Conservation (phyloP, 2,329 filamentous ascomycete genomes). For the Rhexocercosporidium sp. region DNA sequence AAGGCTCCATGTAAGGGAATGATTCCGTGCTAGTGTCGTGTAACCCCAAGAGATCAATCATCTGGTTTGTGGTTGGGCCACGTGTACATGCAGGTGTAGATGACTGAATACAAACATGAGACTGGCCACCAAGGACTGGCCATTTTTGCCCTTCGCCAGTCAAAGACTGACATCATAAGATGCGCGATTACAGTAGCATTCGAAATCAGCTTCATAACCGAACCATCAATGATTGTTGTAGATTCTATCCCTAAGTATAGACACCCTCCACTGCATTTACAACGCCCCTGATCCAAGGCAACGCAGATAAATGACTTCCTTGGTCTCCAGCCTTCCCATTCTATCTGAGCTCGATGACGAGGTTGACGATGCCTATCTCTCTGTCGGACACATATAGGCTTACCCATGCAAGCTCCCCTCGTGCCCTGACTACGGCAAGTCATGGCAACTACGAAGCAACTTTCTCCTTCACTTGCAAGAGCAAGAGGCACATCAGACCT, state of each 20-base stretch:
- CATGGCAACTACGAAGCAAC: slow-evolving; percentile 26
- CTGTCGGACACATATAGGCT: slow-evolving; percentile 24
- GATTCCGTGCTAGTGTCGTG: not conserved
- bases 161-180: no score
- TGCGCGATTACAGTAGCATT: no score
- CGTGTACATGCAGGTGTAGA: no score
- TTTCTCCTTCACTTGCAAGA: slow-evolving; percentile 31
- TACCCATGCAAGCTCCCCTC: slow-evolving; percentile 26
- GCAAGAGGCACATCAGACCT: slow-evolving; percentile 24
- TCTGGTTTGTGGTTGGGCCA: no score
- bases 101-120: no score
- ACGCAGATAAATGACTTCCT: slow-evolving; percentile 29
- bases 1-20: not conserved
- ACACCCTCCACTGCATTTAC: slow-evolving; percentile 20
- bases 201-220: no score
- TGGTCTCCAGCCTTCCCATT: slow-evolving; percentile 25
- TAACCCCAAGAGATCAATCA: not conserved
- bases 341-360: slow-evolving; percentile 29
- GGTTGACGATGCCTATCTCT: slow-evolving; percentile 27
- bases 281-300: slow-evolving; percentile 18
- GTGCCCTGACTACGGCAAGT: slow-evolving; percentile 28
- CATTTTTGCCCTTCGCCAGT: no score
- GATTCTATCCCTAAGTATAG: slow-evolving; percentile 16
- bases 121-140: no score
- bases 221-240: not conserved